phyloP scores from a whole-genome alignment of 768 basidiomycete species.

The Boletus sp. region DNA sequence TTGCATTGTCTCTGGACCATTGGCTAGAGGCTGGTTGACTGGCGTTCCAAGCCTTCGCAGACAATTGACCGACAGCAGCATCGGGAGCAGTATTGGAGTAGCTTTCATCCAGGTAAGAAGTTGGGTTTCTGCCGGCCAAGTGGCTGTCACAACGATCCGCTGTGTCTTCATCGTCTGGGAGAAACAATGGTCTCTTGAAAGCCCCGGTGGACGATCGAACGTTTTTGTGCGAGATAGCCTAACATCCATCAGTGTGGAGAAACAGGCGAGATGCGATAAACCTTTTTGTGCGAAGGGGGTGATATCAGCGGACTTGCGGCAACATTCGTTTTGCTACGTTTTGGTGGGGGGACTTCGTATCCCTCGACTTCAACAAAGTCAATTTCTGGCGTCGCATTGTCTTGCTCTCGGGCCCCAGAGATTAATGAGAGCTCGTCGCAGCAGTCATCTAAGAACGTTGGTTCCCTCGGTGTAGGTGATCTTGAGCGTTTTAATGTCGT shows the following conservation, averaged over 20 bases:
- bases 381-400: conserved; percentile 30
- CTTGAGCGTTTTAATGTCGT: conserved; percentile 27
- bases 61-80: background rate
- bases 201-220: background rate
- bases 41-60: background rate
- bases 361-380: conserved; percentile 37
- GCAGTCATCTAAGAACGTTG: conserved; percentile 28
- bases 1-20: conserved; percentile 8
- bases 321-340: conserved; percentile 14
- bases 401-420: conserved; percentile 32
- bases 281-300: conserved; percentile 9
- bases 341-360: conserved; percentile 10
- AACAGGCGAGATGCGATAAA: conserved; percentile 3
- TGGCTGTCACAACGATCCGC: background rate
- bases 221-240: conserved; percentile 1
- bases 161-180: conserved; percentile 8
- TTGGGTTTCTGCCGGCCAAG: background rate
- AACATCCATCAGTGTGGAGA: conserved; percentile 8
- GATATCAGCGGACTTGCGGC: background rate
- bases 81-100: conserved; percentile 29
- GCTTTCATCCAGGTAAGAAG: conserved; percentile 26
- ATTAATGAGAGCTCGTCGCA: conserved; percentile 35
- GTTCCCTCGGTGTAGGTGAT: conserved; percentile 13
- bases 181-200: conserved; percentile 18
- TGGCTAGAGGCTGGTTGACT: conserved; percentile 4